Evolutionary conservation across 2,329 filamentous ascomycete species (phyloP).

Genomic region (Penicillium sp.): DNA sequence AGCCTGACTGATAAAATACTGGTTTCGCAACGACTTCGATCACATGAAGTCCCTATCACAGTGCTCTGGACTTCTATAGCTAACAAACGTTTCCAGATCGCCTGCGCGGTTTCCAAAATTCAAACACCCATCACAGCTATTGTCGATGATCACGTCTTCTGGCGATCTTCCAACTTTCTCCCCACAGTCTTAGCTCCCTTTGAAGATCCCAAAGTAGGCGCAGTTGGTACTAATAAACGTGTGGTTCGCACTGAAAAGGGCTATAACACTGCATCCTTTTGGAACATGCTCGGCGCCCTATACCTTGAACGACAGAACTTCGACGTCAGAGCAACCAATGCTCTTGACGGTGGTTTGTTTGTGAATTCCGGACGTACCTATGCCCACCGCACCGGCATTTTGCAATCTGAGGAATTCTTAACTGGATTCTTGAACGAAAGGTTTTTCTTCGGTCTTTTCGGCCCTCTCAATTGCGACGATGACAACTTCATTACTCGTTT

Average conservation of each 20-base stretch:
- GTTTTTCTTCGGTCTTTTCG: slow-evolving; percentile 45
- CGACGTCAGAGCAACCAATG: slow-evolving; percentile 54
- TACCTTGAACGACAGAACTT: slow-evolving; percentile 62
- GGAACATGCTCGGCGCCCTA: slow-evolving; percentile 56
- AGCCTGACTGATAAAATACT: background rate
- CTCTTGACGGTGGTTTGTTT: slow-evolving; percentile 57
- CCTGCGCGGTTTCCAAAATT: slow-evolving; percentile 35
- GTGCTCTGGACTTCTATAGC: slow-evolving; percentile 32
- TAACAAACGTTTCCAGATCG: slow-evolving; percentile 51
- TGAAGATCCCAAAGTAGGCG: slow-evolving; percentile 46
- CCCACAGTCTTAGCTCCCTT: slow-evolving; percentile 40
- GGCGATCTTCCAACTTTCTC: slow-evolving; percentile 41
- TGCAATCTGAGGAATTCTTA: slow-evolving; percentile 44
- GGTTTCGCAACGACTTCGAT: background rate
- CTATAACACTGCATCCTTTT: slow-evolving; percentile 26
- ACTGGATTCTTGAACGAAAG: slow-evolving; percentile 46
- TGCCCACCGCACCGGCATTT: slow-evolving; percentile 49
- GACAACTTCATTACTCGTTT: slow-evolving; percentile 61
- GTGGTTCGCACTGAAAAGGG: slow-evolving; percentile 38
- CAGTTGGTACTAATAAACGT: slow-evolving; percentile 56
- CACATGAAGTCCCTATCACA: slow-evolving; percentile 14
- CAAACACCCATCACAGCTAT: slow-evolving; percentile 44
- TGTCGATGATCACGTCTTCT: slow-evolving; percentile 54
- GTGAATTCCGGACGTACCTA: slow-evolving; percentile 57
- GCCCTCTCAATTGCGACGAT: slow-evolving; percentile 54